Evolutionary conservation across 352 stramenopile species (phyloP).

Genomic region (Pythium angustatum): DNA sequence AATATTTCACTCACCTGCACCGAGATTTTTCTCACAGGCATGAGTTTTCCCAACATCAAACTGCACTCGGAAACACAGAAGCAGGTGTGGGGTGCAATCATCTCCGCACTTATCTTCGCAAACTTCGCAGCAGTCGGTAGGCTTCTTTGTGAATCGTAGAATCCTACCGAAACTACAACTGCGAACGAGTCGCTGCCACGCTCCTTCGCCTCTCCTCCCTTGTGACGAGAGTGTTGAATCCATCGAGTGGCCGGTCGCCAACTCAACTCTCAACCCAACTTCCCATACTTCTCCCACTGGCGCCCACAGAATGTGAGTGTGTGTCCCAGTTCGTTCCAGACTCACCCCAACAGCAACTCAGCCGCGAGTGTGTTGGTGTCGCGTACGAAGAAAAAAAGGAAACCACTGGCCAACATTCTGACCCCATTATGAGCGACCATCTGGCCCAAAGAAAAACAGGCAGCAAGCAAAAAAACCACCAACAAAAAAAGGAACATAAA

Average conservation of each 20-base stretch:
- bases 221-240: slow-evolving; percentile 1
- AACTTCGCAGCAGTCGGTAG: background rate
- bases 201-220: background rate
- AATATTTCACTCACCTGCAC: slow-evolving; percentile 8
- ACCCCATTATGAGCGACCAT: background rate
- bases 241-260: slow-evolving; percentile 1
- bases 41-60: slow-evolving; percentile 2
- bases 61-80: slow-evolving; percentile 5
- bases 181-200: slow-evolving; percentile 1
- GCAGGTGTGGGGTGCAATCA: background rate
- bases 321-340: slow-evolving; percentile 5
- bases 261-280: slow-evolving; percentile 15
- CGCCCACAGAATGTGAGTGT: slow-evolving; percentile 10
- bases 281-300: slow-evolving; percentile 5
- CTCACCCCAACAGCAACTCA: background rate
- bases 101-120: background rate
- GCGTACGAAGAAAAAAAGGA: slow-evolving; percentile 14
- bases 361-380: slow-evolving; percentile 2
- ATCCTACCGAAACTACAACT: slow-evolving; percentile 10
- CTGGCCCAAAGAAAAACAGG: slow-evolving; percentile 6
- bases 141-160: slow-evolving; percentile 1
- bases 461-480: slow-evolving; percentile 6
- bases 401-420: slow-evolving; percentile 13
- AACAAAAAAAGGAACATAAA: slow-evolving; percentile 25
- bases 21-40: slow-evolving; percentile 15